Conservation (phyloP, 1,284 basidiomycete genomes). For the Trichosporon faecale region DNA sequence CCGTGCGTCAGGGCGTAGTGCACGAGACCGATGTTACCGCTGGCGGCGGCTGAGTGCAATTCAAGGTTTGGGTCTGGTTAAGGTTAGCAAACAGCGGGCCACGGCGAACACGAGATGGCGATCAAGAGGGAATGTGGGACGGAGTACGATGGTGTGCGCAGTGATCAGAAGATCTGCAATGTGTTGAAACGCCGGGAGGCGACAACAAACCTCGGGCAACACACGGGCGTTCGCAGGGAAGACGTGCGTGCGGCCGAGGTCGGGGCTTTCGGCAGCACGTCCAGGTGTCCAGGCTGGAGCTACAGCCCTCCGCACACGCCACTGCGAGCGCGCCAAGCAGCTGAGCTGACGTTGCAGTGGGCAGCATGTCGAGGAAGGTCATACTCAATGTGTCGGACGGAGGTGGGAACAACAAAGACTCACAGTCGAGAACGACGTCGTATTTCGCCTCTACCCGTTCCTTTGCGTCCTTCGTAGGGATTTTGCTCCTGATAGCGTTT, state of each 20-base stretch:
- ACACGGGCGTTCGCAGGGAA: background rate
- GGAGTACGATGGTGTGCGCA: background rate
- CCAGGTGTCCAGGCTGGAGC: too few relatives aligned
- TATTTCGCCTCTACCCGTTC: constrained; percentile 33
- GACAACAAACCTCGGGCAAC: background rate
- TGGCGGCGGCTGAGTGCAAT: constrained; percentile 81
- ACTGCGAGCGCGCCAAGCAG: background rate
- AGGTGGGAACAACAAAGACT: constrained; percentile 21
- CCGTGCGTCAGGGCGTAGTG: constrained; percentile 75
- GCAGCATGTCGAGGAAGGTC: background rate
- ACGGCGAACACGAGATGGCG: background rate
- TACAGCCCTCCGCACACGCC: background rate
- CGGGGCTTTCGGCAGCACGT: background rate
- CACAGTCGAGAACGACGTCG: constrained; percentile 41
- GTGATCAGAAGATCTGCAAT: background rate
- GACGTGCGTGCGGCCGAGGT: background rate
- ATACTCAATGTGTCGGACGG: too few relatives aligned
- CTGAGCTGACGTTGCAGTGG: background rate
- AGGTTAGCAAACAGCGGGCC: background rate
- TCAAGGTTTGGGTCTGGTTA: constrained; percentile 75
- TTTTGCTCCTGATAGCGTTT: constrained; percentile 13
- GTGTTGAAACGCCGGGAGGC: background rate
- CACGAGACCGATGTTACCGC: constrained; percentile 69
- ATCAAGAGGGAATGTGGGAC: background rate
- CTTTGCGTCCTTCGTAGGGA: constrained; percentile 11